Evolutionary conservation across 1,284 basidiomycete genomes (phyloP).

Genomic region (Cryptococcus depauperatus): DNA sequence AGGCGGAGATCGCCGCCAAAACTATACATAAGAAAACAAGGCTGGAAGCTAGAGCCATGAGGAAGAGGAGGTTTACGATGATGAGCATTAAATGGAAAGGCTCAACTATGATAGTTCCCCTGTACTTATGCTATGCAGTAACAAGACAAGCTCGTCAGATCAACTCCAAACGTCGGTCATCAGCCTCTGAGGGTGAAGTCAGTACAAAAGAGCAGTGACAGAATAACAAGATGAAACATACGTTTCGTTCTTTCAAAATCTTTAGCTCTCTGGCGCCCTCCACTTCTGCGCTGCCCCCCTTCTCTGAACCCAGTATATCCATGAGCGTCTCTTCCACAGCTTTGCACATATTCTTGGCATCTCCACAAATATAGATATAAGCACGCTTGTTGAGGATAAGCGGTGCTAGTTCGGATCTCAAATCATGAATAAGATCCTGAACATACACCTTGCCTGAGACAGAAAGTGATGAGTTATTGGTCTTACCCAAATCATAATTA

Average conservation of each 20-base stretch:
- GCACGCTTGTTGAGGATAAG: constrained; percentile 88
- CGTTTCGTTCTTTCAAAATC: constrained; percentile 74
- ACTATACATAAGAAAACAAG: no score
- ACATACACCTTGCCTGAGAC: constrained; percentile 82
- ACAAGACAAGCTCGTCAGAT: no score
- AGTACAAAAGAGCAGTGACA: neutral
- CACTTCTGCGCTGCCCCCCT: constrained; percentile 72
- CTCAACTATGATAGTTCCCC: no score
- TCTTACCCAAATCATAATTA: neutral
- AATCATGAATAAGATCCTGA: constrained; percentile 88
- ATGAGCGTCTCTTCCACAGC: constrained; percentile 81
- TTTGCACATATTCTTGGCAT: constrained; percentile 93
- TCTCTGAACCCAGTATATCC: constrained; percentile 83
- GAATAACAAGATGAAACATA: constrained; percentile 21
- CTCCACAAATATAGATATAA: constrained; percentile 91
- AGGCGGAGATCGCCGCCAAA: no score
- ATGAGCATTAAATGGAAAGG: no score
- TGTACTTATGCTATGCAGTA: no score
- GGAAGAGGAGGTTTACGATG: no score
- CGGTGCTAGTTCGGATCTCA: constrained; percentile 69
- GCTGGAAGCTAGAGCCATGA: no score
- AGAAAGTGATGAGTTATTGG: neutral
- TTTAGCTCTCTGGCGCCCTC: constrained; percentile 88
- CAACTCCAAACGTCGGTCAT: constrained; percentile 43
- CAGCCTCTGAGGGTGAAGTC: constrained; percentile 21